Base-by-base conservation (phyloP, 306 rosid genomes). In the Amphicarpaea edgeworthii region DNA sequence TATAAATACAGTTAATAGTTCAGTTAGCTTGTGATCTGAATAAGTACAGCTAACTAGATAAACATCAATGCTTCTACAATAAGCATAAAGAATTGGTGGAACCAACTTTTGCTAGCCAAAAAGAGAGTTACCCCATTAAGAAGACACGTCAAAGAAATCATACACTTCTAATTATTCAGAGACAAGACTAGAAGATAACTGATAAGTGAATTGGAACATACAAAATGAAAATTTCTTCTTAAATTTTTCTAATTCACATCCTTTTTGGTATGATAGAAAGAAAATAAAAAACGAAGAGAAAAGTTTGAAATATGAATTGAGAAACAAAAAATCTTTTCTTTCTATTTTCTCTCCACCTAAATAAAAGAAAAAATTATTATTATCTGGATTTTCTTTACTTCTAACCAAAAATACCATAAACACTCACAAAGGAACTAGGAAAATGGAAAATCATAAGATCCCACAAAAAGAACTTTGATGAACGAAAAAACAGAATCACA, bases 41-140 rank as follows among this genome's bases (percentile, higher is more conserved):
- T 23, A 5, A 23, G n/a, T 21, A 49, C 14, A 47, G 42, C 19
- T 28, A 55, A 68, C 73, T 65, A 62, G 67, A 75, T 54, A 43
- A 72, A 12, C 43, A 72, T 57, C 65, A 37, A 72, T 65, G 45
- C 51, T 71, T 43, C 73, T 43, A 76, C 50, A 14, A 38, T 54
- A 68, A 47, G 73, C 41, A 58, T 49, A 57, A 53, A 79, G 32
- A 21, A 78, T 73, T 55, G 58, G 65, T 24, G 19, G 21, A 79
- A 70, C 65, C 67, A 65, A 64, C 82, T 64, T 73, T 64, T 43
- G 62, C 53, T 69, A 63, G 69, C 40, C 40, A 70, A 75, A 63
- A 75, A 49, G 49, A 77, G 67, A 61, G 26, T 73, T 49, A 28
- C 17, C 68, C 66, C 57, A 73, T 51, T 3, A 34, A 50, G 65